These are phyloP conservation scores for Malassezia vespertilionis DNA, from an alignment of 1,284 basidiomycete species.

Conservation along the genomic window DNA sequence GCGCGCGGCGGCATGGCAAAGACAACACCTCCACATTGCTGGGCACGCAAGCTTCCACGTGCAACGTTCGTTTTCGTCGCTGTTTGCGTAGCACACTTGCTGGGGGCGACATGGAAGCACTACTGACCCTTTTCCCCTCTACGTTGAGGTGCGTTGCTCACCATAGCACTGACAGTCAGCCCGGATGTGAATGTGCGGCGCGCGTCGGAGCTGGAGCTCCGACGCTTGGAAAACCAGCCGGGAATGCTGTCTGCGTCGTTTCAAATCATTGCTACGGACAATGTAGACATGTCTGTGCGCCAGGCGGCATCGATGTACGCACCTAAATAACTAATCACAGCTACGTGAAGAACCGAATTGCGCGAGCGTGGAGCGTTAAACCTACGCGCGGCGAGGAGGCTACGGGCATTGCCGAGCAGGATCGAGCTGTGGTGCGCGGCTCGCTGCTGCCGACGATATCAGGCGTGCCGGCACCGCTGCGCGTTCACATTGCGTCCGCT, in stretches of 20 bases:
- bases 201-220: constrained; percentile 42
- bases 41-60: too few species aligned
- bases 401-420: constrained; percentile 23
- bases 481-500: constrained; percentile 33
- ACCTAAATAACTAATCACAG: constrained; percentile 1
- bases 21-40: too few species aligned
- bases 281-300: constrained; percentile 30
- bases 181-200: constrained; percentile 39
- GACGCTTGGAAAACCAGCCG: constrained; percentile 34
- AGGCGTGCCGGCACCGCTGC: constrained; percentile 23
- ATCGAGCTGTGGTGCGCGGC: constrained; percentile 28
- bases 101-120: constrained; percentile 18
- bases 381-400: constrained; percentile 14
- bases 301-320: constrained; percentile 40
- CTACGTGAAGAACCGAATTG: constrained; percentile 44
- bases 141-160: constrained; percentile 7
- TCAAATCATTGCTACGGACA: constrained; percentile 27
- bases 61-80: too few species aligned
- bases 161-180: constrained; percentile 4
- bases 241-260: constrained; percentile 43
- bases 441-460: constrained; percentile 32
- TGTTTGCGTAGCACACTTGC: too few species aligned
- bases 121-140: constrained; percentile 14
- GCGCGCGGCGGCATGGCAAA: too few species aligned
- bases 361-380: constrained; percentile 32